phyloP scores from a whole-genome alignment of 129 eudicot species.

The Saposhnikovia divaricata region DNA sequence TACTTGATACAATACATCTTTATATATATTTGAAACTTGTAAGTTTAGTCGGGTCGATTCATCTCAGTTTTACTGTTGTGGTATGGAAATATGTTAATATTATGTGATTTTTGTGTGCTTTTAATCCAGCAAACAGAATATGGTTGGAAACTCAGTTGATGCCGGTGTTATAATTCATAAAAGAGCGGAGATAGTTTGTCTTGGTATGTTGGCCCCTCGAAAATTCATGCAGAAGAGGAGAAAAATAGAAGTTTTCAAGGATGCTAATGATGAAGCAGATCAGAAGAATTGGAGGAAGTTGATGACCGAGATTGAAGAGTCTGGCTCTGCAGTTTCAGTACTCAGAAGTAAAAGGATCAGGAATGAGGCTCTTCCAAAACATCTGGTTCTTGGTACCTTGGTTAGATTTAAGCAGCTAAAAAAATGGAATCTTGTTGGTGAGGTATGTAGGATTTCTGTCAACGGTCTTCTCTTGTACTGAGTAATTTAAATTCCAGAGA shows the following conservation, averaged over 20 bases:
- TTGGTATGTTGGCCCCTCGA: constrained; percentile 87
- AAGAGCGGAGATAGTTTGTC: constrained; percentile 55
- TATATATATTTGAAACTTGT: not conserved
- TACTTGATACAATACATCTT: not conserved
- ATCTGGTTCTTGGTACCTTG: constrained; percentile 76
- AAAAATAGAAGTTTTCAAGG: constrained; percentile 61
- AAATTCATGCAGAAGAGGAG: constrained; percentile 90
- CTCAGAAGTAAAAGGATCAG: constrained; percentile 50
- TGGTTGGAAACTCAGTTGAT: constrained; percentile 25
- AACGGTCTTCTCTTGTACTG: not conserved
- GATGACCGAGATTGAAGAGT: constrained; percentile 87
- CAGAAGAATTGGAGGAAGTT: constrained; percentile 82
- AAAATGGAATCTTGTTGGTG: constrained; percentile 95
- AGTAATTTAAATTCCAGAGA: not conserved
- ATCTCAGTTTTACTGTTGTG: not conserved
- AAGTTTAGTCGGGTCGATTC: not conserved
- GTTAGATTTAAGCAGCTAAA: constrained; percentile 88
- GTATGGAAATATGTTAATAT: not conserved
- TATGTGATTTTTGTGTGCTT: constrained; percentile 3
- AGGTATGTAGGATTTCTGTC: constrained; percentile 36
- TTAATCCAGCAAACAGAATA: constrained; percentile 45
- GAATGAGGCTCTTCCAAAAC: constrained; percentile 68
- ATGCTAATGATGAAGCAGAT: constrained; percentile 76
- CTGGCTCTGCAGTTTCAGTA: constrained; percentile 65
- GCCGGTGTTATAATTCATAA: constrained; percentile 38